Evolutionary conservation across 371 early-diverging fungal genomes (phyloP), one percentile per base, ranked within the genome.

Genomic region (Mortierella polycephala): DNA sequence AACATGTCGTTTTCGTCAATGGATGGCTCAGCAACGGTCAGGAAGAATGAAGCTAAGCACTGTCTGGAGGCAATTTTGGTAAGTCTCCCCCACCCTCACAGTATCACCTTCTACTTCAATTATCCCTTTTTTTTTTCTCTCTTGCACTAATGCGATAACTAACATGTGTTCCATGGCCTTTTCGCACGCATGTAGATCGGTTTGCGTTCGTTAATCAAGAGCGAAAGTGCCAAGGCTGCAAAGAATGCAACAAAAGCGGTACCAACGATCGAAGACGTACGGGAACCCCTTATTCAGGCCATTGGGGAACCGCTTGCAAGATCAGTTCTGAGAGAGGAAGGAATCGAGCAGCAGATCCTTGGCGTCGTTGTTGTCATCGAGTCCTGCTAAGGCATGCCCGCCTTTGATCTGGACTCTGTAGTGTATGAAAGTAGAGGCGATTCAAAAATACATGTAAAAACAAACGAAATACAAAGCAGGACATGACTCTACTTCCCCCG

Each of bases 31-130:
- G 57, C 60, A 16, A 40, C 71, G 12, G 44, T 70, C 37, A 63
- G 54, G 55, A 66, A 41, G 44, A 71, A 49, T 40, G 77, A 76
- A 53, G 77, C 71, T 0, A 21, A 42, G 12, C 77, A 64, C 54
- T 76, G 77, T 13, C 16, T 71, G 14, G 71, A 67, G 14, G 77
- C 71, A 11, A 52, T 76, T 37, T 47, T 76, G 63, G 77, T 76
- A 71, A 47, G 54, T 52, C 6, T 14, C 9, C 3, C 13, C 12
- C 4, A 20, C 44, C 2, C 16, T 10, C 7, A 40, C 5, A 13
- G 30, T 4, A 2, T 30, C 30, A 4, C 4, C 30, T 4, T 30
- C 30, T 30, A 30, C 30, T 30, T 30, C 30, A 30, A 4, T 4
- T 13, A 14, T 37, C 39, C 5, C 3, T 55, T 62, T n/a, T 60